Evolutionary conservation across 2,329 filamentous ascomycete species (phyloP), one percentile per base, ranked within the genome.

Genomic region (Alternaria hordeiaustralica): DNA sequence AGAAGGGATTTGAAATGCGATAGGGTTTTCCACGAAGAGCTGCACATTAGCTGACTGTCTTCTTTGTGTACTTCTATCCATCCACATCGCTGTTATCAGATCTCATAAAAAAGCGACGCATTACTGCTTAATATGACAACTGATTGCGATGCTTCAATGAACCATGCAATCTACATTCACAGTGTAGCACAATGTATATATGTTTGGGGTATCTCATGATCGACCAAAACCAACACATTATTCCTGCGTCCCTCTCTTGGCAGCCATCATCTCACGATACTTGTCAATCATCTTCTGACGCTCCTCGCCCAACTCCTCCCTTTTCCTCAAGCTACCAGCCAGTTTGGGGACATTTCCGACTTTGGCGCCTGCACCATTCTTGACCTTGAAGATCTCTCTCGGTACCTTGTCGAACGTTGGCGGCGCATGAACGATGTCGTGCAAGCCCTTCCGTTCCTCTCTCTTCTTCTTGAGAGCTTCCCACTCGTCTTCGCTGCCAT

Each of bases 401-500:
- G 86, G 85, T 54, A 85, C 85, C 65, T 86, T 89, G 69, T 88
- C 86, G 58, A 96, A 85, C 66, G 87, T 87, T 0, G 94, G 94
- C 28, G 94, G 94, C 41, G 92, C 94, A 72, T 89, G 85, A 4
- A 88, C 93, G 26, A 94, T 85, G 77, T 87, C 85, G 66, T 85
- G 80, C 53, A 86, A 57, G 0, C 84, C 83, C 25, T 87, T 89
- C 60, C 89, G 84, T 81, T 89, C 89, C 51, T 75, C 74, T 13
- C 77, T 63, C 76, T 86, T 78, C 64, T 62, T 85, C 76, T 90
- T 90, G 68, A 97, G 79, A 65, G 88, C 88, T 46, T 87, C 89
- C 93, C 93, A 97, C 1, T 93, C 92, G 78, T 95, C 92, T 47
- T 90, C 89, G 10, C 89, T 87, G 55, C 89, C 85, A 45, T 85